Percentiles rank a stretch among this genome's conserved stretches.
phyloP scores from a whole-genome alignment of 192 early-diverging fungal genomes.

The Podila epigama region DNA sequence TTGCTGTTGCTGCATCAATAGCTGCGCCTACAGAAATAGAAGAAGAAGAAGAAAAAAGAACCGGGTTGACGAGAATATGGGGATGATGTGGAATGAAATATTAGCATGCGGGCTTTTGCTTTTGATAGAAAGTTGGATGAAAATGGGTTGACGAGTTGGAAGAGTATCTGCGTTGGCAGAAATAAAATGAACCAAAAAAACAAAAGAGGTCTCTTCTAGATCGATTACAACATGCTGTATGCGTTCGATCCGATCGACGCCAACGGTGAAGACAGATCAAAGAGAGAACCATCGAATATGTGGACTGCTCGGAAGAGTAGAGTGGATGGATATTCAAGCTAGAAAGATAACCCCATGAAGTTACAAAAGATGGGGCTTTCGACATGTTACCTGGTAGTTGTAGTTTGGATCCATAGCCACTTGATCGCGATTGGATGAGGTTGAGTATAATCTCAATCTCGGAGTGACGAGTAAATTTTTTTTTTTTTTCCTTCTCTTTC shows the following conservation, averaged over 20 bases:
- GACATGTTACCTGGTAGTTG: slow-evolving; percentile 48
- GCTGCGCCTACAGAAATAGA: slow-evolving; percentile 17
- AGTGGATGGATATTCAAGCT: slow-evolving; percentile 10
- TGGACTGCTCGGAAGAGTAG: no score
- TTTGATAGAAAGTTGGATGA: background rate
- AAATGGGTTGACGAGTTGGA: background rate
- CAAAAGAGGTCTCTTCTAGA: no score
- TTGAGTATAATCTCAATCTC: background rate
- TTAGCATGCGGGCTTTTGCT: background rate
- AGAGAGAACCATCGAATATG: no score
- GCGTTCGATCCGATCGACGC: no score
- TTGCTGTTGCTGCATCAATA: background rate
- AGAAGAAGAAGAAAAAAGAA: slow-evolving; percentile 13
- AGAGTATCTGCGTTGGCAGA: no score
- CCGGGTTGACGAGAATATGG: slow-evolving; percentile 9
- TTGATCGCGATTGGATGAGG: background rate
- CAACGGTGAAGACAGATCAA: no score
- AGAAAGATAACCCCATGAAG: background rate
- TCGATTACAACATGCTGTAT: no score
- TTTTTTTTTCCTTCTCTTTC: no score
- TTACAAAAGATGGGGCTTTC: background rate
- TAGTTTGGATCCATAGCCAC: slow-evolving; percentile 47
- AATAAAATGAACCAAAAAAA: no score
- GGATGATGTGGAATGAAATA: background rate
- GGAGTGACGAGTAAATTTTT: slow-evolving; percentile 1